Evolutionary conservation across 306 rosid genomes (phyloP).

Genomic region (Cucurbita ficifolia): DNA sequence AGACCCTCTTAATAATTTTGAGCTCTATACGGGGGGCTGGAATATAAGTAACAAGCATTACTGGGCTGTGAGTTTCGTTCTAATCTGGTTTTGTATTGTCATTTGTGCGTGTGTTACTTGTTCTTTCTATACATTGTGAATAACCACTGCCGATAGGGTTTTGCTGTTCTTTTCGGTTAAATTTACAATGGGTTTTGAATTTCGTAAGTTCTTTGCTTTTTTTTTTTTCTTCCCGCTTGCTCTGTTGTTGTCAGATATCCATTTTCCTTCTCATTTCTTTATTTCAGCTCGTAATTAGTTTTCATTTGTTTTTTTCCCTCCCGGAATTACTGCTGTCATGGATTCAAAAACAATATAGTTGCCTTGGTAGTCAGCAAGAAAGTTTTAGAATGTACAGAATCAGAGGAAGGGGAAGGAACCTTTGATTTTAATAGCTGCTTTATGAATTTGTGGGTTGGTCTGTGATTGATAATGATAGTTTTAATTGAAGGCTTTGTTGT

Average conservation of each 20-base stretch:
- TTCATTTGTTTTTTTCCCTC: not conserved
- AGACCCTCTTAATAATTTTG: constrained; percentile 45
- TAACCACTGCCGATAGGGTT: not conserved
- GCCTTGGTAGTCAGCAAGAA: not conserved
- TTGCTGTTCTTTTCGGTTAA: not conserved
- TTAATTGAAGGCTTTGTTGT: not conserved
- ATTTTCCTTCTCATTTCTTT: not conserved
- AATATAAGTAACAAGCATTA: constrained; percentile 48
- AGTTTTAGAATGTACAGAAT: not conserved
- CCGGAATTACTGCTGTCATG: not conserved
- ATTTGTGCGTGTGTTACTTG: not conserved
- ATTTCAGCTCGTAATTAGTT: not conserved
- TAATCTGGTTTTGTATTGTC: not conserved
- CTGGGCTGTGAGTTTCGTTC: constrained; percentile 39
- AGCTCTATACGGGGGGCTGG: constrained; percentile 52
- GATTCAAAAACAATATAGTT: not conserved
- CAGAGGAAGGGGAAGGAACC: not conserved
- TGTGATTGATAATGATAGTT: not conserved
- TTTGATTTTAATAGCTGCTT: not conserved
- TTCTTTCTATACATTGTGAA: not conserved
- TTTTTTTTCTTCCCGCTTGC: not conserved
- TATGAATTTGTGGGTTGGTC: not conserved
- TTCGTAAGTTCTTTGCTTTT: not conserved
- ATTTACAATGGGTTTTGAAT: not conserved
- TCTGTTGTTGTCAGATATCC: not conserved